phyloP scores from a whole-genome alignment of 768 basidiomycete species.

The Rhodotorula taiwanensis region DNA sequence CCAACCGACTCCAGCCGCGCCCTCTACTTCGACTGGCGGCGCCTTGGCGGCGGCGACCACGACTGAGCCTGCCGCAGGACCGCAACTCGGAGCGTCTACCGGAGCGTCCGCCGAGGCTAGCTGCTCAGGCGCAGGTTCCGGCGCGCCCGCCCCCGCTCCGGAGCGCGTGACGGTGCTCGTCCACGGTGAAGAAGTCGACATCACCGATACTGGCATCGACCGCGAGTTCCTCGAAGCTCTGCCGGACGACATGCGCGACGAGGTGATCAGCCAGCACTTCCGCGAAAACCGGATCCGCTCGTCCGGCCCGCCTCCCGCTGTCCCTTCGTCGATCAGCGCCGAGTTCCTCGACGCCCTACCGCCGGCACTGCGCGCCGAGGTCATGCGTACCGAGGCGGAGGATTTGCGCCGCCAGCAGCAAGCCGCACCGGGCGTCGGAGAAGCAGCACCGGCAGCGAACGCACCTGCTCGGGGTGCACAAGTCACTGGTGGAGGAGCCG shows the following conservation, averaged over 20 bases:
- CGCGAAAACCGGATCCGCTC: constrained; percentile 76
- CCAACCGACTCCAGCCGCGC: not conserved
- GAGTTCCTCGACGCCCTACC: constrained; percentile 96
- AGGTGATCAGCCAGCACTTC: constrained; percentile 93
- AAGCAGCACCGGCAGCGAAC: constrained; percentile 44
- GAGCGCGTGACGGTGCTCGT: constrained; percentile 76
- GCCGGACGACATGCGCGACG: constrained; percentile 97
- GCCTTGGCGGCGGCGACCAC: not conserved
- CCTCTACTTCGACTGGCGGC: not conserved
- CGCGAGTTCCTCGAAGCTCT: constrained; percentile 95
- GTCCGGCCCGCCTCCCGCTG: constrained; percentile 50
- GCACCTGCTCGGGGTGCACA: constrained; percentile 87
- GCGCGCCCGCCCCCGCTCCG: constrained; percentile 3
- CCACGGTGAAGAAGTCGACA: constrained; percentile 87
- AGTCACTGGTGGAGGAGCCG: too few species aligned
- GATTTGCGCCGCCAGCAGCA: constrained; percentile 58
- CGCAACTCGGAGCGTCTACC: not conserved
- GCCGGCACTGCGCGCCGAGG: constrained; percentile 91
- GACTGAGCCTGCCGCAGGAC: not conserved
- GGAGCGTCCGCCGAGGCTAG: constrained; percentile 19
- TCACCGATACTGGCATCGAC: constrained; percentile 97
- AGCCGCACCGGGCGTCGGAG: constrained; percentile 37
- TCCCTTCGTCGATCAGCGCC: constrained; percentile 77
- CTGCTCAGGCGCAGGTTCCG: constrained; percentile 27
- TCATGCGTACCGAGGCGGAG: constrained; percentile 85